Evolutionary conservation across 345 rosid genomes (phyloP), one percentile per base, ranked within the genome.

Genomic region (Hypericum perforatum): DNA sequence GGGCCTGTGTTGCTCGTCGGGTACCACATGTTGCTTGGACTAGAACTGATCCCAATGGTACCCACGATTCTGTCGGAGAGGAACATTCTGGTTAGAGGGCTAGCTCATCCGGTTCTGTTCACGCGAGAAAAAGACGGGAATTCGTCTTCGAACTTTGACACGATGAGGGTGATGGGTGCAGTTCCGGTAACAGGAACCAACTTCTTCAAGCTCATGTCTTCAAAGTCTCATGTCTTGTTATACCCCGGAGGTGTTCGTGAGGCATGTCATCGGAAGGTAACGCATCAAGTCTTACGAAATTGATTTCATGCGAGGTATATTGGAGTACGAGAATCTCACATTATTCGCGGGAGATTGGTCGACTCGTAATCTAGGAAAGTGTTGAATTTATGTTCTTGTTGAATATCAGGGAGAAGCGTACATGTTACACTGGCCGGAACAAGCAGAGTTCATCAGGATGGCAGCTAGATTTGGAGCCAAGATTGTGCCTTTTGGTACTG

Each of bases 211-310:
- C 80, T 88, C 62, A 57, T 88, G 22, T 72, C 84, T 39, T 67
- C 85, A 41, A 82, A 80, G 42, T 72, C 88, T 57, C 86, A 84
- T 64, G 77, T 70, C 63, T 57, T 84, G 16, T 70, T 84, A 47
- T 84, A 82, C 64, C 94, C 96, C 3, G 94, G 96, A 57, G 94
- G 96, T 45, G 59, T 62, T 45, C 90, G 90, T 0, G 96, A 88
- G 71, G 90, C 90, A 69, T 67, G 73, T 51, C 94, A 88, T 47
- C 59, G 81, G 39, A 82, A 79, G 85, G 85, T 75, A 46, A 54
- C 43, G 9, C 29, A 36, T 53, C 41, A 37, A 49, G 9, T n/a
- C n/a, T n/a, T 22, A 49, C 11, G 10, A 22, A 22, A 22, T 22
- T 22, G 32, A 22, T 22, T 1, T 22, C 32, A 22, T 22, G 32